Evolutionary conservation across 768 basidiomycete species (phyloP), one percentile per base, ranked within the genome.

Genomic region (Floccularia luteovirens): DNA sequence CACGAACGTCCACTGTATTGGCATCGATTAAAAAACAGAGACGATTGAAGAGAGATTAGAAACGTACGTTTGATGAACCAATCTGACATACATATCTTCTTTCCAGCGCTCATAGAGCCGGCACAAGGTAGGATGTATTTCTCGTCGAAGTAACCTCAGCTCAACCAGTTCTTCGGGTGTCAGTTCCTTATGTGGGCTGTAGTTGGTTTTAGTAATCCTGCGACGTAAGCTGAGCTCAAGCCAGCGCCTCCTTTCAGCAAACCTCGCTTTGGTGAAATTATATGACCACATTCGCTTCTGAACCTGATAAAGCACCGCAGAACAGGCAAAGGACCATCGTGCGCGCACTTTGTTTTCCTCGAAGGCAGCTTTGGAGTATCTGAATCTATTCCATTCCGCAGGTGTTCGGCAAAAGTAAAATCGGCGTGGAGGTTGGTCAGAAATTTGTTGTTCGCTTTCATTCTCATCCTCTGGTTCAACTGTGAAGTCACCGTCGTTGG

Each of bases 51-150:
- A 17, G 21, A 19, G 10, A 13, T 12, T 38, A 20, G n/a, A 51
- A 61, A 24, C 46, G 62, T n/a, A n/a, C n/a, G n/a, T n/a, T n/a
- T n/a, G 61, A 59, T 58, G 45, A 61, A 59, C 53, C 57, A 61
- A 13, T 59, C 56, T 8, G 59, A 48, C 38, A 61, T 59, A 23
- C 58, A 55, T 14, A 58, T 59, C 42, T 60, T 53, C 31, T 60
- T 60, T n/a, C 56, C 48, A 21, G 56, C 56, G 7, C 31, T 58
- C 54, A 41, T 60, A 64, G 37, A 64, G 59, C 10, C 62, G 49
- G 23, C 61, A 59, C 36, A 61, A 54, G 10, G 56, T 56, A 14
- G 61, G 62, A 37, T 60, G 53, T 24, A 64, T 41, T 19, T 56
- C 50, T 25, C 53, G 50, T 35, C 59, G 44, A 19, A 64, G 48